Conservation (phyloP, 2,329 filamentous ascomycete genomes). For the Botrytis tulipae region DNA sequence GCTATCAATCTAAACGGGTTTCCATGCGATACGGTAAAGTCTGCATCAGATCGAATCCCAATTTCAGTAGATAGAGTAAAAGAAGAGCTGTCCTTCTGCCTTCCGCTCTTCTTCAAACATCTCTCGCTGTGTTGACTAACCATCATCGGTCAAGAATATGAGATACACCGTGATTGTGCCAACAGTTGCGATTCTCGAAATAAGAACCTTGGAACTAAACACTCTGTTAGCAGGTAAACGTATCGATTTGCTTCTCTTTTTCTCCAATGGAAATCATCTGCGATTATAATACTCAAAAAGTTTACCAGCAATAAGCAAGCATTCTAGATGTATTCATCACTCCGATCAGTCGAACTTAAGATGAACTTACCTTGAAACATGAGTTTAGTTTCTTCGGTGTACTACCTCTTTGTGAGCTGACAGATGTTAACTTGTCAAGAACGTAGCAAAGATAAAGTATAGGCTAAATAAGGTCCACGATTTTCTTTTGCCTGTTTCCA, state of each 20-base stretch:
- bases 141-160: background rate
- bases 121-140: background rate
- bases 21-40: background rate
- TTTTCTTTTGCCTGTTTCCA: background rate
- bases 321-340: background rate
- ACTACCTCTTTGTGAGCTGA: background rate
- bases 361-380: background rate
- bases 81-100: too few species aligned
- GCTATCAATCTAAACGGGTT: background rate
- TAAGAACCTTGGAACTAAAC: background rate
- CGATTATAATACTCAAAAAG: background rate
- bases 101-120: background rate
- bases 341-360: background rate
- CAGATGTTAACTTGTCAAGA: background rate
- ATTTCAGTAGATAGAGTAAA: background rate
- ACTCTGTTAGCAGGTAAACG: background rate
- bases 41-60: background rate
- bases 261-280: fast-evolving
- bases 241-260: background rate
- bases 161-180: background rate
- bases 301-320: background rate
- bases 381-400: background rate
- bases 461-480: background rate
- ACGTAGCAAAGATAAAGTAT: background rate
- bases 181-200: fast-evolving